Base-by-base conservation (phyloP, 23 red algal genomes). In the Agarophyton chilense region DNA sequence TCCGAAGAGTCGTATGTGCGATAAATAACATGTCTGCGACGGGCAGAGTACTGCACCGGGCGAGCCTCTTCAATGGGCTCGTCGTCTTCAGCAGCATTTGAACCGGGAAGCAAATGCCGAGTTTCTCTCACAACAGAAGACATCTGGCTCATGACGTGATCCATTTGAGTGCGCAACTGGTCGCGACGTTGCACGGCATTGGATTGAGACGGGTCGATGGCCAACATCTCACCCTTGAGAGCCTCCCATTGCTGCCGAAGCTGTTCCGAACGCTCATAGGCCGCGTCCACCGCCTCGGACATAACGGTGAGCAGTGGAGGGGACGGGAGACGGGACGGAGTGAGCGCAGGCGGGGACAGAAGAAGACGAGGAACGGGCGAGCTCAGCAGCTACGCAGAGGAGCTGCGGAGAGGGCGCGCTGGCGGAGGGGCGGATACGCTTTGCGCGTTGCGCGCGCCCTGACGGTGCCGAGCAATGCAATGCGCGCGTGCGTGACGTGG, bases 1-100 rank as follows among this genome's bases (percentile, higher is more conserved):
- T 70, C 64, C 6, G 64, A 70, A 54, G 73, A 78, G 8, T 88
- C 83, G 51, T 88, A 88, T 9, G 83, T 88, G 3, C 83, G 66
- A 56, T 77, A 44, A 29, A 88, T 65, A 54, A 88, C 39, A 54
- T 88, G 83, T 39, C 41, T 57, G 34, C 47, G 66, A 88, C 47
- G 29, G 19, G 64, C 67, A 55, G 83, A 88, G 24, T 88, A 88
- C 62, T 88, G 83, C 71, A 76, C 45, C 29, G 67, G 67, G 55
- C 46, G 73, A 2, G 46, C 73, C 31, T 78, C 73, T 18, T 52
- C 34, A 12, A 78, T 78, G 4, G 73, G 73, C 41, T 78, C 73
- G 11, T 78, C 73, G 44, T 78, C 34, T 5, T 45, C 40, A 6
- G 7, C 32, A 4, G 46, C 26, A 43, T 78, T 45, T 40, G 32